A percentile compares a stretch with the other conserved stretches of the same genome.
Conservation (phyloP, 495 filamentous ascomycete species). For the Hypoxylon rickii region DNA sequence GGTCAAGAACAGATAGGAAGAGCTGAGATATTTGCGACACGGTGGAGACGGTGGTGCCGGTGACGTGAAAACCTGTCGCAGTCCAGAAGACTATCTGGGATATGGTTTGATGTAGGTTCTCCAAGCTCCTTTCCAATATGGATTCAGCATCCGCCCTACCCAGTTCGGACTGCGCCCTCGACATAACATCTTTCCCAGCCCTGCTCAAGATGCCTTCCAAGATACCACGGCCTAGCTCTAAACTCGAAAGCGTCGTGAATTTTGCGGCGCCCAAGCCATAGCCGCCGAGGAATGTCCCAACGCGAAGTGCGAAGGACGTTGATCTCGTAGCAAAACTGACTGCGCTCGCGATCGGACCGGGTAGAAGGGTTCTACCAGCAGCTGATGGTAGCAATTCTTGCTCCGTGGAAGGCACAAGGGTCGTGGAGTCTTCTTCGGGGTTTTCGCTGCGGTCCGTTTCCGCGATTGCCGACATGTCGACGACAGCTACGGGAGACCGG, state of each 20-base stretch:
- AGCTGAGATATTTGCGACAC: constrained; percentile 67
- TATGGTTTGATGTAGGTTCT: constrained; percentile 64
- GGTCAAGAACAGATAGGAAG: constrained; percentile 69
- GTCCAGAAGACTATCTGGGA: constrained; percentile 70
- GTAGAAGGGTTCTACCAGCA: constrained; percentile 65
- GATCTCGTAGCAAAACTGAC: constrained; percentile 72
- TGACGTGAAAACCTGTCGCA: constrained; percentile 70
- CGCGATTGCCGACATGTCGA: constrained; percentile 2
- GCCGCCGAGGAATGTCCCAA: constrained; percentile 69
- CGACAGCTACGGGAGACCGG: neutral
- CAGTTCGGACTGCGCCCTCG: constrained; percentile 57
- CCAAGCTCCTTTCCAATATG: constrained; percentile 65
- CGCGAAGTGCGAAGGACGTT: constrained; percentile 69
- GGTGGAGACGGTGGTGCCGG: constrained; percentile 64
- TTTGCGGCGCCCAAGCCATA: constrained; percentile 68
- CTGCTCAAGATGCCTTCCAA: constrained; percentile 69
- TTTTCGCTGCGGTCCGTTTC: constrained; percentile 17
- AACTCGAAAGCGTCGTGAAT: constrained; percentile 68
- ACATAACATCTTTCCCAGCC: constrained; percentile 69
- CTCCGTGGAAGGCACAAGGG: too few relatives aligned
- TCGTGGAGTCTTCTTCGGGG: constrained; percentile 3
- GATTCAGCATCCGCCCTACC: constrained; percentile 65
- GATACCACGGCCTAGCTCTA: constrained; percentile 69
- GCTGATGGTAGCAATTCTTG: constrained; percentile 13
- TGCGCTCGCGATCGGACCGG: constrained; percentile 66